Evolutionary conservation across 345 rosid species (phyloP).

Genomic region (Salix dunnii): DNA sequence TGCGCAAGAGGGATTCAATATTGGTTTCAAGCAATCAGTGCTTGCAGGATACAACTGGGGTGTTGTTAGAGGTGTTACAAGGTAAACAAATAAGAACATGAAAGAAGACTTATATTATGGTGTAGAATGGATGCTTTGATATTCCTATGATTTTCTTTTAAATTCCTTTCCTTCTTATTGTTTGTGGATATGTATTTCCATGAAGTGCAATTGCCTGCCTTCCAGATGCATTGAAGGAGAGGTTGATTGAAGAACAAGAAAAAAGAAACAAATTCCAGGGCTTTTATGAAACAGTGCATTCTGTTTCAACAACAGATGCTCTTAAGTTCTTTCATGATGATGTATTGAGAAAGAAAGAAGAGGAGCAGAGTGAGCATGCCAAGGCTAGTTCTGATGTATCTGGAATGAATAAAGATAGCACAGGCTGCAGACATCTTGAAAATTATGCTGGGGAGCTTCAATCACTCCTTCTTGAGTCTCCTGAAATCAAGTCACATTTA

Average conservation of each 20-base stretch:
- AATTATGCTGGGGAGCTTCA: conserved; percentile 43
- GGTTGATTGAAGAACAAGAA: conserved; percentile 45
- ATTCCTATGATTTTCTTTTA: background rate
- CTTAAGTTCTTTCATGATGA: conserved; percentile 44
- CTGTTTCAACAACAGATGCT: conserved; percentile 52
- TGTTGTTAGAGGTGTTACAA: conserved; percentile 65
- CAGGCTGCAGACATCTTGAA: conserved; percentile 26
- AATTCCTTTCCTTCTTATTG: background rate
- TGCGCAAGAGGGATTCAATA: conserved; percentile 76
- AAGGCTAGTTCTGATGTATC: conserved; percentile 17
- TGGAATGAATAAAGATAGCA: conserved; percentile 21
- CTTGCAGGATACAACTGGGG: conserved; percentile 68
- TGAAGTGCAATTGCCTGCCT: conserved; percentile 61
- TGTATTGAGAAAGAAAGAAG: conserved; percentile 29
- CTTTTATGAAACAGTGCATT: conserved; percentile 42
- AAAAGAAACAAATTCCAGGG: conserved; percentile 34
- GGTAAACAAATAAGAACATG: conserved; percentile 33
- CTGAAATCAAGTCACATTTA: conserved; percentile 36
- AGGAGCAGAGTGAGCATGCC: conserved; percentile 22
- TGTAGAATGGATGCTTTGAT: background rate
- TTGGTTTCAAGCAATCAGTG: conserved; percentile 69
- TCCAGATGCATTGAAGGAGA: conserved; percentile 51
- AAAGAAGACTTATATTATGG: background rate
- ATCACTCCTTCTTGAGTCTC: conserved; percentile 48
- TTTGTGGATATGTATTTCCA: background rate